Base-by-base conservation (phyloP, 306 rosid genomes). In the Fragaria ananassa region DNA sequence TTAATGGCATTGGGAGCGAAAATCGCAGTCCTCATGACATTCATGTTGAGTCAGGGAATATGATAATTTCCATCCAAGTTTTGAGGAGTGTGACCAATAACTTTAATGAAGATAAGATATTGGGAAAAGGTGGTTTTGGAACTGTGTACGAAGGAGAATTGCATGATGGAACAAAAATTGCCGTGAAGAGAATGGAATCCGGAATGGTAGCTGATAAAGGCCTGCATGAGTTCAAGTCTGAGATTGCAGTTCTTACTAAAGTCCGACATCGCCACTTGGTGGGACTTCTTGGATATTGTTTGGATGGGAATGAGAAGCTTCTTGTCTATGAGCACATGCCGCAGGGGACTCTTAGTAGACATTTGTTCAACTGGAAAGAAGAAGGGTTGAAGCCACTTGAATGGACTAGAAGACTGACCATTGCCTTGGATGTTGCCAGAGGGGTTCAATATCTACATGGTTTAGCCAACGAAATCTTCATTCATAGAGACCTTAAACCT, bases 401-500 rank as follows among this genome's bases (percentile, higher is more conserved):
- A 58, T 95, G 99, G 97, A 89, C 83, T 45, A 85, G 88, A 70
- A 90, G 99, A 74, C 82, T 95, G 69, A 74, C 47, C 72, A 87
- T 95, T 83, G 97, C 91, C 23, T 87, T 95, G 83, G 99, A 95
- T 85, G 97, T 95, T 62, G 99, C 97, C 17, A 86, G 97, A 71
- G 99, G 93, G 42, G 96, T 95, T 65, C 91, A 95, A 79, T 95
- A 95, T 79, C 90, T 95, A 31, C 99, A 95, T 47, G 73, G 87
- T 70, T 82, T 95, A 68, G 91, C 97, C 21, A 89, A 90, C 56
- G 97, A 89, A 69, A 95, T 76, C 72, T 95, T 92, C 78, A 95
- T 95, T 68, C 99, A 95, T 4, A 88, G 97, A 57, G 97, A 95
- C 88, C 97, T 92, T 29, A 95, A 95, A 71, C 99, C 97, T 35